Evolutionary conservation across 106 monocot species (phyloP), one percentile per base, ranked within the genome.

Genomic region (Dioscorea dumetorum): DNA sequence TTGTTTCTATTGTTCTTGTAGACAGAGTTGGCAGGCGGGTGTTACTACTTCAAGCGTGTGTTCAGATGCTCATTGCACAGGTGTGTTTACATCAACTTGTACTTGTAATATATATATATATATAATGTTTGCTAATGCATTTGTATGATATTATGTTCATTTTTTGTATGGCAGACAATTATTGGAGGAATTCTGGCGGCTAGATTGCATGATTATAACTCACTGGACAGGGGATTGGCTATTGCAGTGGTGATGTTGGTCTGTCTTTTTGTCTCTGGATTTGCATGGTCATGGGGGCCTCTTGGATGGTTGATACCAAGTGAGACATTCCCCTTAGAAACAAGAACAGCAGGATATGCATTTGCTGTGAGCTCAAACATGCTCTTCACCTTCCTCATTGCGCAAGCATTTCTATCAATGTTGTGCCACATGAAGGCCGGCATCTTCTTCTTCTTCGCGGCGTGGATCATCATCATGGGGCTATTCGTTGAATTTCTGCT

Each of bases 231-330:
- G 23, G n/a, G 34, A 5, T 3, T 18, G 3, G 57, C 69, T 17
- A 5, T 33, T 13, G 6, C 11, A 23, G 58, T 81, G 62, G 81
- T 81, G 52, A 22, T 81, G 22, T 57, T 76, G 0, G 72, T 81
- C 16, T 81, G 81, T 58, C 0, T 41, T 10, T 81, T 72, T 54
- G 76, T 81, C 17, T 21, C 56, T 3, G 72, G 72, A 24, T 81
- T 75, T 49, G 81, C 76, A 0, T 81, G 81, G 81, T 81, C 81
- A 10, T 81, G 81, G 81, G 76, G 81, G 13, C 81, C 81, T 3
- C 76, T 81, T 24, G 76, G 76, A 14, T 81, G 81, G 81, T 72
- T 81, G 22, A 76, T 81, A 3, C 81, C 81, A 17, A 81, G 81
- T 62, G 81, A 81, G 64, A 81, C 76, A 33, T 81, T 81, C 76